phyloP scores from a whole-genome alignment of 208 protist species.

The Trypanosoma scelopori region DNA sequence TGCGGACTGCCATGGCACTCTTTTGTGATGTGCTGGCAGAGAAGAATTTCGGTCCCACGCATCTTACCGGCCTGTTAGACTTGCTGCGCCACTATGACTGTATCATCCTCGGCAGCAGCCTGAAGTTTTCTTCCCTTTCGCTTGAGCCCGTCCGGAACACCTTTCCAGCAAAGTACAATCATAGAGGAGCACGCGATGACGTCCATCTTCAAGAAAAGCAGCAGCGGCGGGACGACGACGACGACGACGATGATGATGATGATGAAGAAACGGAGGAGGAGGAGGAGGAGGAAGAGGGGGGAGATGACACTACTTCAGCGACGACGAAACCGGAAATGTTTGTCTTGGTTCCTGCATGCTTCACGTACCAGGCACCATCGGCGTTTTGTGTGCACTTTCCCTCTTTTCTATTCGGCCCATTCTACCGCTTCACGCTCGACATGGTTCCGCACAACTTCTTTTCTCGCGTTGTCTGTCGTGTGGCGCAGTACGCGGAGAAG shows the following conservation, averaged over 20 bases:
- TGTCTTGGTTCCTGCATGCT: slow-evolving; percentile 61
- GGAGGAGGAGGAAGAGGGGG: background rate
- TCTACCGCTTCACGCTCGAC: slow-evolving; percentile 79
- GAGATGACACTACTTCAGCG: background rate
- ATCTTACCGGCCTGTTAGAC: slow-evolving; percentile 32
- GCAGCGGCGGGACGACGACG: background rate
- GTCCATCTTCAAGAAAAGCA: background rate
- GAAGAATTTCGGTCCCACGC: slow-evolving; percentile 18
- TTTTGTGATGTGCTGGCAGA: slow-evolving; percentile 28
- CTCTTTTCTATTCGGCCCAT: slow-evolving; percentile 69
- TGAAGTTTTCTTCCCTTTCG: slow-evolving; percentile 34
- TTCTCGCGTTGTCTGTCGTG: slow-evolving; percentile 55
- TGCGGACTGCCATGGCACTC: slow-evolving; percentile 17
- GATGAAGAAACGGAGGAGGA: background rate
- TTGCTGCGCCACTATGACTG: slow-evolving; percentile 43
- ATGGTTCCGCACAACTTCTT: slow-evolving; percentile 81
- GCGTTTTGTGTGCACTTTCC: slow-evolving; percentile 54
- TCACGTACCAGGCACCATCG: slow-evolving; percentile 42
- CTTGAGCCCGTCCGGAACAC: background rate
- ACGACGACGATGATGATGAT: background rate
- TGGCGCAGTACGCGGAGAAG: slow-evolving; percentile 38
- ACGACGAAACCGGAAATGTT: slow-evolving; percentile 40
- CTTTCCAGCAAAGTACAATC: background rate
- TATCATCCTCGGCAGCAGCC: slow-evolving; percentile 40
- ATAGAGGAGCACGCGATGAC: background rate